phyloP scores from a whole-genome alignment of 495 filamentous ascomycete species.

The Opeltia flavorubescens region DNA sequence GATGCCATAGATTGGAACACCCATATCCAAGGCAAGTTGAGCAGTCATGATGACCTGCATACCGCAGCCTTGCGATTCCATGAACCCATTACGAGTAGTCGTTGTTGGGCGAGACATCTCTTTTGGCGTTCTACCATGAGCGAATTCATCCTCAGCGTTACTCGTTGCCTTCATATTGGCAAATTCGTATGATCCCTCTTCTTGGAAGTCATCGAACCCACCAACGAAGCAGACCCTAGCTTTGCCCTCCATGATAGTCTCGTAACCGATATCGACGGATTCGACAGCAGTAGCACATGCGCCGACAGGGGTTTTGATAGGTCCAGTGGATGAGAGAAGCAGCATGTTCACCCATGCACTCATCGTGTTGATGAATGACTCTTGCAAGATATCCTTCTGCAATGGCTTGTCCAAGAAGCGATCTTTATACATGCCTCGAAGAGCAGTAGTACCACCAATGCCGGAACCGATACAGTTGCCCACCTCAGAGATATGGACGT shows the following conservation, averaged over 20 bases:
- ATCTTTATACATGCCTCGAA: conserved; percentile 97
- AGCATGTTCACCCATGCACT: conserved; percentile 99
- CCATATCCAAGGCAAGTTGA: conserved; percentile 92
- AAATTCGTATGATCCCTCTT: conserved; percentile 98
- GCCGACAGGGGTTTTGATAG: conserved; percentile 96
- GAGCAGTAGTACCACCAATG: conserved; percentile 83
- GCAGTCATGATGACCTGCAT: conserved; percentile 98
- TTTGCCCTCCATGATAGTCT: conserved; percentile 96
- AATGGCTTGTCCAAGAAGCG: conserved; percentile 93
- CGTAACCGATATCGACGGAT: conserved; percentile 92
- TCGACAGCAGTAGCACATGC: conserved; percentile 96
- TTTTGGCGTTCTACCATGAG: conserved; percentile 82
- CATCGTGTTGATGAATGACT: conserved; percentile 99
- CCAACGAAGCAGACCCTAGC: conserved; percentile 93
- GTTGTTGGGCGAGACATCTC: conserved; percentile 98
- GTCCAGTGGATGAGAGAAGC: conserved; percentile 87
- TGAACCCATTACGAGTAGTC: conserved; percentile 92
- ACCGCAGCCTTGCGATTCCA: conserved; percentile 98
- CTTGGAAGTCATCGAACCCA: conserved; percentile 98
- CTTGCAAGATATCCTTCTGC: conserved; percentile 97
- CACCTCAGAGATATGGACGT: conserved; percentile 94
- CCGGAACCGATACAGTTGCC: conserved; percentile 98
- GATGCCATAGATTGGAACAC: conserved; percentile 92
- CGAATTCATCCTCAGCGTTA: conserved; percentile 91
- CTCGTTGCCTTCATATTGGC: conserved; percentile 99